A percentile compares a stretch with the other conserved stretches of the same genome.
phyloP scores from a whole-genome alignment of 805 yeast genomes.

The Barnettozyma botsteinii region DNA sequence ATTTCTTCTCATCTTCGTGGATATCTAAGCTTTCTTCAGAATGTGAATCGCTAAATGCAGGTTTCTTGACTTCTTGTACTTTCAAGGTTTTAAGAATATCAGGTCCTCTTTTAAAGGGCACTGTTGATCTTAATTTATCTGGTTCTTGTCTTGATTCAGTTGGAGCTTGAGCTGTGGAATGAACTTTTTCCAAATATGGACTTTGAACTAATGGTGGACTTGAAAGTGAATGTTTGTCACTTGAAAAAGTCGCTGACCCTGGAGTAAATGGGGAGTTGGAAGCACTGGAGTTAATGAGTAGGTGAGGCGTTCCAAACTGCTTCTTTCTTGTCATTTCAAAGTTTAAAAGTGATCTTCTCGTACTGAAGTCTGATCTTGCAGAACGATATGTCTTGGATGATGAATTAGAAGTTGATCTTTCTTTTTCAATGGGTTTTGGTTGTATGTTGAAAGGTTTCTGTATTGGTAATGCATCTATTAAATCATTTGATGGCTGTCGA shows the following conservation, averaged over 20 bases:
- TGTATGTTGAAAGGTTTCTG: conserved; percentile 5
- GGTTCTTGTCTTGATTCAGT: background rate
- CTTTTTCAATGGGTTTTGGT: background rate
- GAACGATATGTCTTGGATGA: conserved; percentile 6
- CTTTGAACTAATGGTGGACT: background rate
- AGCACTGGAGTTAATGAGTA: conserved; percentile 8
- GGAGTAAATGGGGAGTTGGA: conserved; percentile 1
- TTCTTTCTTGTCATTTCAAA: conserved; percentile 23
- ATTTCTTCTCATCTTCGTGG: background rate
- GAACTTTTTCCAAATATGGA: background rate
- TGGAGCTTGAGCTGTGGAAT: background rate
- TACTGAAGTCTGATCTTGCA: conserved; percentile 4
- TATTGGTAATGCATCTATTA: background rate
- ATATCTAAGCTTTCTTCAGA: background rate
- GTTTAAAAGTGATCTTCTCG: conserved; percentile 14
- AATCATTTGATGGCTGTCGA: no score
- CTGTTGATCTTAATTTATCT: background rate
- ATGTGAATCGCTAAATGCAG: background rate
- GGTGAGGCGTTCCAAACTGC: conserved; percentile 19
- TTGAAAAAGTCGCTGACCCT: background rate
- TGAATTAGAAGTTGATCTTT: conserved; percentile 4
- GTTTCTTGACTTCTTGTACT: background rate
- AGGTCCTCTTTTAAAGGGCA: conserved; percentile 3
- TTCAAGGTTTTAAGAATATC: conserved; percentile 4
- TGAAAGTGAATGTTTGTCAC: background rate